Conservation (phyloP, 306 rosid species). For the Dicorynia guianensis region DNA sequence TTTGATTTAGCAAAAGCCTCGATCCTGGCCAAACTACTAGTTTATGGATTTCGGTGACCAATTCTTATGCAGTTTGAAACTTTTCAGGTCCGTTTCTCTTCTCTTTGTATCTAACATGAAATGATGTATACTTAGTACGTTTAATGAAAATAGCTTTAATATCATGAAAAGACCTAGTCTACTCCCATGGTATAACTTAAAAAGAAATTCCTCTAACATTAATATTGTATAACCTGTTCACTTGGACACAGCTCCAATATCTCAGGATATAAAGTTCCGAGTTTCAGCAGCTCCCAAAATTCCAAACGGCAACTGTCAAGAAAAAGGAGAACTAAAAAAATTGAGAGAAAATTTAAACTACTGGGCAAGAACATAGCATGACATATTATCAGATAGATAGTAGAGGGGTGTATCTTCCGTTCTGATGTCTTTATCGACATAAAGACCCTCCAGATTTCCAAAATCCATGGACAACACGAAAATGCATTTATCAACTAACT, state of each 20-base stretch:
- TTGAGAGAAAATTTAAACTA: slow-evolving; percentile 22
- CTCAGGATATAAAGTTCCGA: slow-evolving; percentile 27
- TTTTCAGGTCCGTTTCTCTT: slow-evolving; percentile 32
- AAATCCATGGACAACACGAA: slow-evolving; percentile 26
- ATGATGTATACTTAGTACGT: background rate
- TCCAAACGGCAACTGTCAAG: slow-evolving; percentile 41
- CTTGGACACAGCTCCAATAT: slow-evolving; percentile 38
- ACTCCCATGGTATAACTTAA: slow-evolving; percentile 21
- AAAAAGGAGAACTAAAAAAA: slow-evolving; percentile 26
- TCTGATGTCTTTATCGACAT: background rate
- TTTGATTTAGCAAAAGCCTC: slow-evolving; percentile 59
- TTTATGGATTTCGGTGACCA: slow-evolving; percentile 39
- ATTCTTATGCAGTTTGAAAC: slow-evolving; percentile 33
- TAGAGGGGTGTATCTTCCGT: background rate
- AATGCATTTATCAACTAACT: slow-evolving; percentile 1
- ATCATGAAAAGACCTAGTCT: slow-evolving; percentile 19
- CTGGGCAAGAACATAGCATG: slow-evolving; percentile 12
- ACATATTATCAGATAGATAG: background rate
- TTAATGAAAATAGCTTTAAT: slow-evolving; percentile 28
- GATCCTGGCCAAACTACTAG: slow-evolving; percentile 76
- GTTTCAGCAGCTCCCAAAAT: slow-evolving; percentile 36
- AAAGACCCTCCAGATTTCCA: background rate
- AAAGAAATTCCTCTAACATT: slow-evolving; percentile 16
- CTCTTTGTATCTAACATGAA: slow-evolving; percentile 50
- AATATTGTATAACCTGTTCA: slow-evolving; percentile 44